phyloP scores from a whole-genome alignment of 75 land plant genomes.

The Adiantum capillusveneris region DNA sequence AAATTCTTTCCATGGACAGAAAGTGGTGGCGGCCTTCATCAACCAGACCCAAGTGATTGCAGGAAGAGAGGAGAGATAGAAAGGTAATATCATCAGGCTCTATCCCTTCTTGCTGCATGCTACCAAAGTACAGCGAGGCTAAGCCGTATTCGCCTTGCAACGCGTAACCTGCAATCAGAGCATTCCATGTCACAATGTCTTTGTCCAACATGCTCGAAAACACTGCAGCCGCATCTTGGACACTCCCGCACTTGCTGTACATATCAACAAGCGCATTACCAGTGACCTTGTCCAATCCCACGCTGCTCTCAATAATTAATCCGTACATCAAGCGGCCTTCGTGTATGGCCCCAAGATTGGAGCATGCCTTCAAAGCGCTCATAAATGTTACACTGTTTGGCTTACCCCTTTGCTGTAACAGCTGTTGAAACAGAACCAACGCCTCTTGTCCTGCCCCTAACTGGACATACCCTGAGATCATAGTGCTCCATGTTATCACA shows the following conservation, averaged over 20 bases:
- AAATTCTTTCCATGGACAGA: conserved; percentile 16
- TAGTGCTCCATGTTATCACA: conserved; percentile 12
- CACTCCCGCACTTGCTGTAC: conserved; percentile 67
- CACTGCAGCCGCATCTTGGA: conserved; percentile 25
- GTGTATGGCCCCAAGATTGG: conserved; percentile 44
- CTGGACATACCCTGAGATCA: conserved; percentile 12
- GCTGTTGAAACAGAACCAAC: conserved; percentile 22
- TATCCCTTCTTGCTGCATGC: conserved; percentile 37
- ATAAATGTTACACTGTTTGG: too few relatives aligned
- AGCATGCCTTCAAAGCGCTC: conserved; percentile 45
- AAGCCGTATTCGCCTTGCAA: neutral
- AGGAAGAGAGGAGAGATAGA: conserved; percentile 33
- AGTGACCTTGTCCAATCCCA: conserved; percentile 32
- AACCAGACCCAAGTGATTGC: conserved; percentile 33
- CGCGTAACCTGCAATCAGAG: conserved; percentile 10
- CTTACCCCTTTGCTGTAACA: conserved; percentile 9
- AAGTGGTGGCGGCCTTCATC: conserved; percentile 27
- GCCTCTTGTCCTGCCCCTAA: conserved; percentile 19
- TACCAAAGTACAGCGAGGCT: neutral
- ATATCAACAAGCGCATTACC: conserved; percentile 65
- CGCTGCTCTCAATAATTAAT: conserved; percentile 37
- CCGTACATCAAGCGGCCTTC: conserved; percentile 56
- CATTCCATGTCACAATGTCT: conserved; percentile 9
- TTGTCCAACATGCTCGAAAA: neutral
- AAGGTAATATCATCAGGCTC: conserved; percentile 39